Conservation (phyloP, 257 asterid species). For the Primulina tabacum region DNA sequence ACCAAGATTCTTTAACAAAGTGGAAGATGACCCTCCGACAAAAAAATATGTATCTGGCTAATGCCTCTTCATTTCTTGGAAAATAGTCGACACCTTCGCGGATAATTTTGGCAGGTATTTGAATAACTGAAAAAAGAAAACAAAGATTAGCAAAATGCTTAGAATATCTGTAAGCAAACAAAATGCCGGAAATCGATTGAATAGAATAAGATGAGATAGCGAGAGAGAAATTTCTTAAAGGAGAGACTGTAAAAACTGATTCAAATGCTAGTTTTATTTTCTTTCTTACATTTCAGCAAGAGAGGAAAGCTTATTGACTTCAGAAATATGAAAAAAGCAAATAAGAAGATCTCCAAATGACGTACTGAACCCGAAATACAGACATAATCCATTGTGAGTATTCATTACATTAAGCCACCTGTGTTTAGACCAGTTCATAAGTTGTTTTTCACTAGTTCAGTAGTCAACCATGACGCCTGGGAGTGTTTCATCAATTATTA, state of each 20-base stretch:
- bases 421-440: no score
- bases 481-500: neutral
- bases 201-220: neutral
- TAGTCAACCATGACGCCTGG: neutral
- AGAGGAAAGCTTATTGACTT: neutral
- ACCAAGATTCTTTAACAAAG: slow-evolving; percentile 1
- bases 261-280: slow-evolving; percentile 4
- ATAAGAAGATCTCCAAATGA: neutral
- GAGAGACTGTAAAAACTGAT: neutral
- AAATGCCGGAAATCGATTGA: neutral
- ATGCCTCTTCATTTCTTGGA: slow-evolving; percentile 85
- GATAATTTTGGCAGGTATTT: slow-evolving; percentile 81
- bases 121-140: slow-evolving; percentile 52
- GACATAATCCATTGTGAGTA: neutral
- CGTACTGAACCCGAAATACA: neutral
- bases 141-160: slow-evolving; percentile 16
- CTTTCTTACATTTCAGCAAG: neutral
- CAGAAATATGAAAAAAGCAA: neutral
- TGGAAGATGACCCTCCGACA: slow-evolving; percentile 5
- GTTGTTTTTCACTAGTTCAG: no score
- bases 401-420: neutral
- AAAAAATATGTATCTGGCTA: slow-evolving; percentile 31
- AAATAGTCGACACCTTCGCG: slow-evolving; percentile 66
- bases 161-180: neutral
- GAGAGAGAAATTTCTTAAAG: neutral